Conservation (phyloP, 1,139 yeast genomes). For the Meyerozyma sp. region DNA sequence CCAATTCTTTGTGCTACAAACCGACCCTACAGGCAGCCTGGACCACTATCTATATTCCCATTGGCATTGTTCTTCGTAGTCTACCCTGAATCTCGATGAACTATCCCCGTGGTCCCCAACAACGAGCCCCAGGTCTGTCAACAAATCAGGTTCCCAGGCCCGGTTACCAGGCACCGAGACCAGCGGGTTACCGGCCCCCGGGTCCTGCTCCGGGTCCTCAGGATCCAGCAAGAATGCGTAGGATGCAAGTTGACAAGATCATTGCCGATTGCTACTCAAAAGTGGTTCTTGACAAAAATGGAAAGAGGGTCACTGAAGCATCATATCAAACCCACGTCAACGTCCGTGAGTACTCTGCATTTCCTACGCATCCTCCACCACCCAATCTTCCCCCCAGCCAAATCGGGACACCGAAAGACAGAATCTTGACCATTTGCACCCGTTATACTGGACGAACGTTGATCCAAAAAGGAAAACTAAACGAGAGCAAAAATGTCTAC, state of each 20-base stretch:
- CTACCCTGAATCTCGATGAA: neutral
- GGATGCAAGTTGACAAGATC: slow-evolving; percentile 26
- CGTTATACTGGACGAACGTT: slow-evolving; percentile 57
- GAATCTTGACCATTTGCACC: slow-evolving; percentile 38
- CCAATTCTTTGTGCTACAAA: too few species aligned
- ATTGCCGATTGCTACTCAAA: slow-evolving; percentile 40
- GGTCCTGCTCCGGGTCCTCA: neutral
- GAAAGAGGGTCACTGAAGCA: slow-evolving; percentile 25
- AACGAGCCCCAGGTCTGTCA: neutral
- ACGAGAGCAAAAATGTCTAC: slow-evolving; percentile 58
- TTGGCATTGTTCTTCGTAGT: too few species aligned
- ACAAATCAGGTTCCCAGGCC: neutral
- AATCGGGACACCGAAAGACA: slow-evolving; percentile 32
- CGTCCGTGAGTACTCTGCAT: slow-evolving; percentile 35
- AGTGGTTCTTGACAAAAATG: slow-evolving; percentile 21
- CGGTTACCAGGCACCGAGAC: neutral
- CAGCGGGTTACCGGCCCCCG: neutral
- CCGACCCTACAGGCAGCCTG: too few species aligned
- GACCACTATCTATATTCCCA: too few species aligned
- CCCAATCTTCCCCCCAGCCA: slow-evolving; percentile 21
- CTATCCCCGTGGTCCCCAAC: neutral
- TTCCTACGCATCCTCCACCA: slow-evolving; percentile 38
- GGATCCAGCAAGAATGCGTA: slow-evolving; percentile 11
- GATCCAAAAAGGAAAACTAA: slow-evolving; percentile 83
- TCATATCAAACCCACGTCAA: slow-evolving; percentile 35